These are phyloP conservation scores for Niveomyces coronatus DNA, from an alignment of 2,329 filamentous ascomycete genomes.

Conservation along the genomic window DNA sequence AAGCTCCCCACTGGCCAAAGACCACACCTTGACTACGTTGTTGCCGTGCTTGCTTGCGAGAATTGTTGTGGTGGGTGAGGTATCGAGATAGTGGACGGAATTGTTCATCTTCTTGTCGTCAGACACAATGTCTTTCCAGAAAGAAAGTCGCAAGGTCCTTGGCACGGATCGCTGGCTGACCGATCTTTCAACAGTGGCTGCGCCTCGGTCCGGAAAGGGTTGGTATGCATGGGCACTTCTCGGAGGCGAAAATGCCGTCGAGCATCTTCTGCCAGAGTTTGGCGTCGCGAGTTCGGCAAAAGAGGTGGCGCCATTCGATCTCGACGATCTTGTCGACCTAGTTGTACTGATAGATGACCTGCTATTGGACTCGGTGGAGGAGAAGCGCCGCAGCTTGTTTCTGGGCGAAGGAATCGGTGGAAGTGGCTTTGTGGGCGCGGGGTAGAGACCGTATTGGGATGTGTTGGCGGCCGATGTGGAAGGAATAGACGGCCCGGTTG, in stretches of 20 bases:
- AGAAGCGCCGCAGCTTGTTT: neutral
- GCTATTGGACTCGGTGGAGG: constrained; percentile 3
- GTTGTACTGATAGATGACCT: constrained; percentile 8
- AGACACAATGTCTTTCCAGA: constrained; percentile 16
- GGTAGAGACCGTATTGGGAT: constrained; percentile 8
- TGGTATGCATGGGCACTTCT: neutral
- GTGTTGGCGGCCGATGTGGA: neutral
- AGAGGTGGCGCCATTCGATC: neutral
- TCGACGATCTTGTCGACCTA: constrained; percentile 1
- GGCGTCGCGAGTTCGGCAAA: neutral
- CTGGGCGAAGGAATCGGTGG: constrained; percentile 6
- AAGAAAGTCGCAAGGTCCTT: constrained; percentile 2
- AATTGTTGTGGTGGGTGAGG: constrained; percentile 22
- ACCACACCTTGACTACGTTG: constrained; percentile 86
- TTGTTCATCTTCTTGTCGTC: constrained; percentile 21
- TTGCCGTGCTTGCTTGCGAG: constrained; percentile 35
- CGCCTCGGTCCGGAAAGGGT: neutral
- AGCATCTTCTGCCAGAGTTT: neutral
- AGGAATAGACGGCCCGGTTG: neutral
- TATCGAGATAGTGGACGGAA: constrained; percentile 25
- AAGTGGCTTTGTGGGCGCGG: constrained; percentile 8
- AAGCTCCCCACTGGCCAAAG: constrained; percentile 67
- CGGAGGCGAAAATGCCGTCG: neutral
- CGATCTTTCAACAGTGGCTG: neutral
- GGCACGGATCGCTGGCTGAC: constrained; percentile 5